phyloP scores from a whole-genome alignment of 139 green algal species.

The Picochlorum costavermella region DNA sequence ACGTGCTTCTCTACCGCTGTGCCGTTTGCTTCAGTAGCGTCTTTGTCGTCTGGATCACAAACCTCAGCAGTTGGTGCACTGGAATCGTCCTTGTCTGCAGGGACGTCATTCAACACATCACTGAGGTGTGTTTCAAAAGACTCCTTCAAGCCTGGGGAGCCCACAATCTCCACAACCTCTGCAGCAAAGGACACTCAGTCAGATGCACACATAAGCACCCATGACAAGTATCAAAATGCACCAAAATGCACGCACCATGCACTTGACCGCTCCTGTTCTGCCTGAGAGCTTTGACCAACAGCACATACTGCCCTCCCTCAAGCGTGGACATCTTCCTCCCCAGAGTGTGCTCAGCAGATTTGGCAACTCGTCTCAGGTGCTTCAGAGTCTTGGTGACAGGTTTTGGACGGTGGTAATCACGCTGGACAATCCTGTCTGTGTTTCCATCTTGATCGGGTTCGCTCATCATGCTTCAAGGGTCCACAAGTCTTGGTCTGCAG shows the following conservation, averaged over 20 bases:
- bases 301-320: neutral
- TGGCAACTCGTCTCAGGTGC: too few relatives aligned
- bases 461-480: too few relatives aligned
- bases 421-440: too few relatives aligned
- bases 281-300: too few relatives aligned
- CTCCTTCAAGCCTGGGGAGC: neutral
- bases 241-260: constrained; percentile 1
- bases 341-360: neutral
- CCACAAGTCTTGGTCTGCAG: too few relatives aligned
- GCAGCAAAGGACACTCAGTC: neutral
- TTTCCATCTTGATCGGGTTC: too few relatives aligned
- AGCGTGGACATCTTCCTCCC: neutral
- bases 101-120: neutral
- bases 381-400: too few relatives aligned
- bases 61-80: neutral
- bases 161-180: neutral
- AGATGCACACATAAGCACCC: constrained; percentile 1
- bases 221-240: constrained; percentile 3
- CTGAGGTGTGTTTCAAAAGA: neutral
- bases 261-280: neutral
- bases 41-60: neutral
- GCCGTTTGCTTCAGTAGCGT: neutral
- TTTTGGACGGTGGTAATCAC: too few relatives aligned
- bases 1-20: neutral
- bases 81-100: neutral